A percentile compares a stretch with the other conserved stretches of the same genome.
Evolutionary conservation across 768 basidiomycete genomes (phyloP).

Genomic region (Mrakia frigida): DNA sequence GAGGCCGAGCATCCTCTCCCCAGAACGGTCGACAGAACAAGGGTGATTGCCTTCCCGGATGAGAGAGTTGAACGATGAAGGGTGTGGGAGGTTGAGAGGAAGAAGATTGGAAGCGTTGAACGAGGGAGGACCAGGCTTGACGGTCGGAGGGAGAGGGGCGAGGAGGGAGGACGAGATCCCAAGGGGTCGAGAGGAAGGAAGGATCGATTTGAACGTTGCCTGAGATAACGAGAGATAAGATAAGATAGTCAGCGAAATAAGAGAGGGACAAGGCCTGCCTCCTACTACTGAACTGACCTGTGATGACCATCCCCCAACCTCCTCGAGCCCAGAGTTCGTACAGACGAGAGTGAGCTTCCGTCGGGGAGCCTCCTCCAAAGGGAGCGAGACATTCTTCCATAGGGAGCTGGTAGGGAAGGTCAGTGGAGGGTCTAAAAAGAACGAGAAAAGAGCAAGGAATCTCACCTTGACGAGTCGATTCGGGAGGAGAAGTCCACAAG

Average conservation of each 20-base stretch:
- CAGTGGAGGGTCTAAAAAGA: too few relatives aligned
- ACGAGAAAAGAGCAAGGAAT: neutral
- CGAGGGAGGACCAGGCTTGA: neutral
- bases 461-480: slow-evolving; percentile 53
- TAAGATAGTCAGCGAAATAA: neutral
- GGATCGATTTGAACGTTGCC: slow-evolving; percentile 42
- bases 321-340: slow-evolving; percentile 71
- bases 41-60: slow-evolving; percentile 70
- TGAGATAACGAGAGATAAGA: slow-evolving; percentile 18
- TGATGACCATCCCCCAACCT: slow-evolving; percentile 81
- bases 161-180: slow-evolving; percentile 34
- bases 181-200: slow-evolving; percentile 37
- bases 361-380: slow-evolving; percentile 67
- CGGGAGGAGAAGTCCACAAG: slow-evolving; percentile 37
- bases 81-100: slow-evolving; percentile 41
- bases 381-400: slow-evolving; percentile 77
- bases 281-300: slow-evolving; percentile 62
- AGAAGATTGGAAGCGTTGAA: neutral
- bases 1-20: slow-evolving; percentile 51
- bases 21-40: slow-evolving; percentile 59
- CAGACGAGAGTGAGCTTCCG: slow-evolving; percentile 56
- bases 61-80: slow-evolving; percentile 77
- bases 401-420: slow-evolving; percentile 56
- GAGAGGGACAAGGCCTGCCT: slow-evolving; percentile 63
- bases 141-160: slow-evolving; percentile 25